Conservation (phyloP, 106 monocot species). For the Acorus calamus region DNA sequence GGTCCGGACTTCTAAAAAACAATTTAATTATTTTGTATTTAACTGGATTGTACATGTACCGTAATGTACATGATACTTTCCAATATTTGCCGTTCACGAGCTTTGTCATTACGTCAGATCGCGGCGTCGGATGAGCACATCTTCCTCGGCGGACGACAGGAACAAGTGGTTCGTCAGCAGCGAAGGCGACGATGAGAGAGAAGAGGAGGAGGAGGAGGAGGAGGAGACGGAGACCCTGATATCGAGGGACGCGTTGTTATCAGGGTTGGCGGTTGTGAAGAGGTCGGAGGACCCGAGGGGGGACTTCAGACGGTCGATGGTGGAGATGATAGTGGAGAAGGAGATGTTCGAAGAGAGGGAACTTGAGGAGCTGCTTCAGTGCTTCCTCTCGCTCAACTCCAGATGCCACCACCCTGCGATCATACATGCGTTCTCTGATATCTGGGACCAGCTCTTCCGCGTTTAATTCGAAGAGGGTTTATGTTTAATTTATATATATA, state of each 20-base stretch:
- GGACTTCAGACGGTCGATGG: conserved; percentile 82
- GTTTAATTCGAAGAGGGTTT: background rate
- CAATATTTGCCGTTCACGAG: no score
- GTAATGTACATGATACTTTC: no score
- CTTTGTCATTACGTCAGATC: background rate
- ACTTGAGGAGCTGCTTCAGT: conserved; percentile 58
- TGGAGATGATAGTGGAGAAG: conserved; percentile 86
- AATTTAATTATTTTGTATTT: no score
- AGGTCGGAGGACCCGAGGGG: conserved; percentile 51
- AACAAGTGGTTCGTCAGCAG: conserved; percentile 28
- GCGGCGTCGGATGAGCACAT: conserved; percentile 9
- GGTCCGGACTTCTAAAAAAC: no score
- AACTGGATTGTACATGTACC: no score
- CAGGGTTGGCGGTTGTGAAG: conserved; percentile 40
- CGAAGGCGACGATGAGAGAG: conserved; percentile 25
- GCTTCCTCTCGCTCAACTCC: conserved; percentile 71
- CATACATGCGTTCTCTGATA: conserved; percentile 47
- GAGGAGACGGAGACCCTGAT: conserved; percentile 13
- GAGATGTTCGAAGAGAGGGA: conserved; percentile 54
- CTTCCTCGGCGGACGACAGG: conserved; percentile 20
- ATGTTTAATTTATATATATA: no score
- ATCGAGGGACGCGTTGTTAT: background rate
- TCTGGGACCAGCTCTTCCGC: conserved; percentile 54
- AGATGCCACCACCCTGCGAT: conserved; percentile 47
- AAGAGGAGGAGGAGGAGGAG: no score